phyloP scores from a whole-genome alignment of 306 rosid species.

The Pterocarpus macrocarpus region DNA sequence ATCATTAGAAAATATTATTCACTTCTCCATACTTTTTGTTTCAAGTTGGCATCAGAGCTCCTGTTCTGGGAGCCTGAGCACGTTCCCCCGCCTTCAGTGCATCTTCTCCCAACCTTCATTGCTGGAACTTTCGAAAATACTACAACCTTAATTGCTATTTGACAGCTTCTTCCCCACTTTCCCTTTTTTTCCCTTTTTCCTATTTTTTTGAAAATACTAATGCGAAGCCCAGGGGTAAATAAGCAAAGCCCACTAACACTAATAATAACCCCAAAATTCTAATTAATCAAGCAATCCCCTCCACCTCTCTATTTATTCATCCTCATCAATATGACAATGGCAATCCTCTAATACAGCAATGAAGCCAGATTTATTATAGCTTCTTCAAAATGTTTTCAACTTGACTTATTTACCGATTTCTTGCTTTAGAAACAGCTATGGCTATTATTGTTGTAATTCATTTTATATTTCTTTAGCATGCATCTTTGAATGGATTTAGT shows the following conservation, averaged over 20 bases:
- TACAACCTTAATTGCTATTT: too few species aligned
- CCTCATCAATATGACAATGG: conserved; percentile 1
- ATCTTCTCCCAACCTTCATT: too few species aligned
- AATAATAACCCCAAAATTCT: background rate
- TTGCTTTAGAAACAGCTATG: background rate
- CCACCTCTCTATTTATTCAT: background rate
- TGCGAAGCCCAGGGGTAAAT: background rate
- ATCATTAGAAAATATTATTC: too few species aligned
- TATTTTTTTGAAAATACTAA: background rate
- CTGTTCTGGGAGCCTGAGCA: too few species aligned
- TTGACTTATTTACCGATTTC: conserved; percentile 5
- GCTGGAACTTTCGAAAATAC: too few species aligned
- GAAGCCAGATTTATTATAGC: conserved; percentile 6
- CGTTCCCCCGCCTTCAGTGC: too few species aligned
- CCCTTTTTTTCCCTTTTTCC: too few species aligned
- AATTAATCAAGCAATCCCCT: background rate
- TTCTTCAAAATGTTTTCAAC: conserved; percentile 11
- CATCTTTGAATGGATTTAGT: conserved; percentile 18
- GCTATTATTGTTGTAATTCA: conserved; percentile 20
- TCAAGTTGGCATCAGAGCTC: too few species aligned
- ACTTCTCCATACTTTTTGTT: too few species aligned
- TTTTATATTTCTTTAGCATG: background rate
- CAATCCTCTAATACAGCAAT: background rate
- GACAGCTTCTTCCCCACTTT: too few species aligned
- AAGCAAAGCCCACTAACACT: background rate